These are phyloP conservation scores for Aspergillus asperescens DNA, from an alignment of 495 filamentous ascomycete species.

Conservation along the genomic window DNA sequence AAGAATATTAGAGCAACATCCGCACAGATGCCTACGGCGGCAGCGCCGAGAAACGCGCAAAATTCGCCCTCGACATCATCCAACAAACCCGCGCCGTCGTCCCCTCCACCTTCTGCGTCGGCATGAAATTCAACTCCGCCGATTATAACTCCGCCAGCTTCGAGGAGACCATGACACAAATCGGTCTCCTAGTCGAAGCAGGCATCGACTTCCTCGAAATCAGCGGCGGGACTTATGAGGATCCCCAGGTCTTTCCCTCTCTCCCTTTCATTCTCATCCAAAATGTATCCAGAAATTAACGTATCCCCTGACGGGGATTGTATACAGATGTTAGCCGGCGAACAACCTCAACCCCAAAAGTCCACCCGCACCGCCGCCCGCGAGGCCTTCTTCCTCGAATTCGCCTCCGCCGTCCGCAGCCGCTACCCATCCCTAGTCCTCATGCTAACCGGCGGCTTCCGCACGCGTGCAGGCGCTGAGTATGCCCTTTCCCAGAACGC, in stretches of 20 bases:
- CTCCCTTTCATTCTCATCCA: background rate
- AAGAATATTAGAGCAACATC: constrained; percentile 32
- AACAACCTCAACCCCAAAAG: background rate
- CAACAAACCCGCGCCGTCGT: constrained; percentile 38
- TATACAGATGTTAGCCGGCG: constrained; percentile 28
- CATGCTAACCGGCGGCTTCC: constrained; percentile 53
- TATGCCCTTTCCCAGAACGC: constrained; percentile 45
- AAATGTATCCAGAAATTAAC: background rate
- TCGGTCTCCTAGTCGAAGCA: constrained; percentile 45
- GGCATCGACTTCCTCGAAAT: constrained; percentile 61
- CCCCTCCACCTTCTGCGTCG: constrained; percentile 47
- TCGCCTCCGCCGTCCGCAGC: constrained; percentile 42
- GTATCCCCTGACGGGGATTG: background rate
- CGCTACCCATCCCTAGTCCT: constrained; percentile 42
- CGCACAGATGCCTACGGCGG: constrained; percentile 49
- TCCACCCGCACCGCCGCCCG: constrained; percentile 39
- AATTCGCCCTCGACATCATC: constrained; percentile 47
- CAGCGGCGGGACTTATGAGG: constrained; percentile 54
- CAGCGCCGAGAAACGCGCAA: constrained; percentile 37
- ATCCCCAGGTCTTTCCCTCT: constrained; percentile 30
- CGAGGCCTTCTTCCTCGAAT: constrained; percentile 61
- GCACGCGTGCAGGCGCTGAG: constrained; percentile 50
- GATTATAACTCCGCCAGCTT: constrained; percentile 46
- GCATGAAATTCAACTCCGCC: constrained; percentile 59
- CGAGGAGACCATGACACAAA: constrained; percentile 49